These are phyloP conservation scores for Hypomyces perniciosus DNA, from an alignment of 2,329 filamentous ascomycete species.

Conservation along the genomic window DNA sequence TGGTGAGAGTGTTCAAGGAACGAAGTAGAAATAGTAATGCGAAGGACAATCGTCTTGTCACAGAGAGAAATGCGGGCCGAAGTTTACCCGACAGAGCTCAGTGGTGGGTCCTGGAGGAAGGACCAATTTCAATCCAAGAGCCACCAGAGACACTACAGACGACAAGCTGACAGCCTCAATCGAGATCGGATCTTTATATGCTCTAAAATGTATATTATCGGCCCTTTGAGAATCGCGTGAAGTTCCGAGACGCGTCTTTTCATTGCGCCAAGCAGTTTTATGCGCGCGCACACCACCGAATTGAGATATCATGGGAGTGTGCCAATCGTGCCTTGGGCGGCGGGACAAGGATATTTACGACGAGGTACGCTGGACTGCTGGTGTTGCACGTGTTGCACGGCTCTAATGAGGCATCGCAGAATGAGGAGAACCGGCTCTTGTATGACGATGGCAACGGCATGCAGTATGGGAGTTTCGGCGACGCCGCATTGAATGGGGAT, in stretches of 20 bases:
- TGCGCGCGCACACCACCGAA: conserved; percentile 11
- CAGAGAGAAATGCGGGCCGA: conserved; percentile 1
- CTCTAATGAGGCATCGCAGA: conserved; percentile 30
- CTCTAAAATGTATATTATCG: conserved; percentile 2
- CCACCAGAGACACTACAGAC: background rate
- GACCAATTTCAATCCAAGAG: background rate
- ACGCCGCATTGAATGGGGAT: conserved; percentile 47
- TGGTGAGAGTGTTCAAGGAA: no score
- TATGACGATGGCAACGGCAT: conserved; percentile 55
- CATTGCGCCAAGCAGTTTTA: conserved; percentile 18
- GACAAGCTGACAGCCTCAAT: background rate
- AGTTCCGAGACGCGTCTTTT: conserved; percentile 13
- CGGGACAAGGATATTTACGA: conserved; percentile 46
- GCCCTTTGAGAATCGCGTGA: background rate
- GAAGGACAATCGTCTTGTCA: background rate
- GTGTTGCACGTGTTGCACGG: background rate
- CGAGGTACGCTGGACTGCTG: conserved; percentile 39
- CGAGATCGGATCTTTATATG: background rate
- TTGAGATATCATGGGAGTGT: conserved; percentile 48
- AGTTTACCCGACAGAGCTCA: conserved; percentile 9
- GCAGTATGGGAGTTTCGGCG: conserved; percentile 58
- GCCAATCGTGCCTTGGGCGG: conserved; percentile 54
- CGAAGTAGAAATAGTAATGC: background rate
- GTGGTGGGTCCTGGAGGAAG: background rate
- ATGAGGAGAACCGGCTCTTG: conserved; percentile 52